phyloP scores from a whole-genome alignment of 495 filamentous ascomycete genomes.

The Beverwykella pulmonaria region DNA sequence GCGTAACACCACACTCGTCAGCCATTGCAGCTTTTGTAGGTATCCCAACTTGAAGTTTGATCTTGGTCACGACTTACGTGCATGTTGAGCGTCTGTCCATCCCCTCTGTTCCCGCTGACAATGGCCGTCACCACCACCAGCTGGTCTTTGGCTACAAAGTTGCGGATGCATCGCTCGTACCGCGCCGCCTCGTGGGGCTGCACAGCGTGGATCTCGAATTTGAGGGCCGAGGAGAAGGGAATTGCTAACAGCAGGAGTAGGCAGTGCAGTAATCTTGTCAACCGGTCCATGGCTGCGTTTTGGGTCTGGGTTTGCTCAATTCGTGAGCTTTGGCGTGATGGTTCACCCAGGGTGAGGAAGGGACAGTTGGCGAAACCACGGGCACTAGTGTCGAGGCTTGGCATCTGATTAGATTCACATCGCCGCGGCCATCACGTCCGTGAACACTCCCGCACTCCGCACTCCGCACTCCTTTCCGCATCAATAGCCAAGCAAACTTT shows the following conservation, averaged over 20 bases:
- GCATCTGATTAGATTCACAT: not conserved
- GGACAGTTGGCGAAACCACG: conserved; percentile 4
- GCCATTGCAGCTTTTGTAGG: not conserved
- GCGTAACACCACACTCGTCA: conserved; percentile 7
- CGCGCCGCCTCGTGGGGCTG: conserved; percentile 59
- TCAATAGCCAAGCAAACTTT: too few relatives aligned
- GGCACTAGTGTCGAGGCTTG: not conserved
- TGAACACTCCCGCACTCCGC: too few relatives aligned
- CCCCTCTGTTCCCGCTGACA: conserved; percentile 79
- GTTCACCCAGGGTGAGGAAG: conserved; percentile 5
- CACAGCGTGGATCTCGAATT: conserved; percentile 86
- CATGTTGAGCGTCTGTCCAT: conserved; percentile 93
- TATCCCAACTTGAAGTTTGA: not conserved
- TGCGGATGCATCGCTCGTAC: conserved; percentile 88
- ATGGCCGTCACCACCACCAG: conserved; percentile 98
- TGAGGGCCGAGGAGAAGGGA: conserved; percentile 72
- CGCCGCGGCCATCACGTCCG: not conserved
- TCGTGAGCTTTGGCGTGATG: conserved; percentile 15
- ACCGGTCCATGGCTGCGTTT: conserved; percentile 31
- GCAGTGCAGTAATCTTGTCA: conserved; percentile 22
- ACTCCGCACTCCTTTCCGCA: too few relatives aligned
- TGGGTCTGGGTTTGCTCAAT: conserved; percentile 5
- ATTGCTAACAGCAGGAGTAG: conserved; percentile 41
- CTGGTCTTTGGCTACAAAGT: conserved; percentile 91
- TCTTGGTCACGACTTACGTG: conserved; percentile 65